phyloP scores from a whole-genome alignment of 2,329 filamentous ascomycete species.

The Aspergillus pseudoterreus region DNA sequence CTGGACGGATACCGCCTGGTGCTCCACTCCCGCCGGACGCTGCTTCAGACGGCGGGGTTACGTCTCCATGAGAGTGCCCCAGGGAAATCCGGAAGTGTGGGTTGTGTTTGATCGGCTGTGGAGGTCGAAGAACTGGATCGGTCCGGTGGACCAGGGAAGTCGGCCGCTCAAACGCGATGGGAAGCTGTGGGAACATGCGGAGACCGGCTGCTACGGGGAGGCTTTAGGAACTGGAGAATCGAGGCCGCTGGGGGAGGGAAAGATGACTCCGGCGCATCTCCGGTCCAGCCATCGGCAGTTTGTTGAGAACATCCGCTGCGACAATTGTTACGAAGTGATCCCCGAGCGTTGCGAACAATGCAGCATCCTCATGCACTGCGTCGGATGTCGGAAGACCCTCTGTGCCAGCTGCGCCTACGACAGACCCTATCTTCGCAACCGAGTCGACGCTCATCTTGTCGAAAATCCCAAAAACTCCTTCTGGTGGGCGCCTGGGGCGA shows the following conservation, averaged over 20 bases:
- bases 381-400: conserved; percentile 57
- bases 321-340: conserved; percentile 52
- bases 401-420: conserved; percentile 60
- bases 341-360: conserved; percentile 58
- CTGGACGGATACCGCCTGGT: conserved; percentile 61
- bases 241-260: conserved; percentile 47
- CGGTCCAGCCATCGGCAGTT: conserved; percentile 53
- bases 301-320: conserved; percentile 51
- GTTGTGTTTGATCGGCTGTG: conserved; percentile 60
- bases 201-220: conserved; percentile 54
- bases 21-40: conserved; percentile 54
- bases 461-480: conserved; percentile 35
- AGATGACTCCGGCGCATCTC: conserved; percentile 52
- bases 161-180: conserved; percentile 43
- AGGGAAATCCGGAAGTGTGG: conserved; percentile 57
- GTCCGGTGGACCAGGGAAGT: conserved; percentile 33
- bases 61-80: conserved; percentile 52
- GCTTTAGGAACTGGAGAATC: conserved; percentile 50
- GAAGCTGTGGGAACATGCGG: conserved; percentile 54
- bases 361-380: conserved; percentile 60
- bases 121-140: conserved; percentile 58
- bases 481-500: conserved; percentile 59
- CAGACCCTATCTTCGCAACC: conserved; percentile 43
- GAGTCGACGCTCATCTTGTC: conserved; percentile 8
- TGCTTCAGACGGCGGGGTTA: conserved; percentile 57